A percentile compares a stretch with the other conserved stretches of the same genome.
These are phyloP conservation scores for Ananas comosus DNA, from an alignment of 176 grass and related monocot genomes.

Conservation along the genomic window DNA sequence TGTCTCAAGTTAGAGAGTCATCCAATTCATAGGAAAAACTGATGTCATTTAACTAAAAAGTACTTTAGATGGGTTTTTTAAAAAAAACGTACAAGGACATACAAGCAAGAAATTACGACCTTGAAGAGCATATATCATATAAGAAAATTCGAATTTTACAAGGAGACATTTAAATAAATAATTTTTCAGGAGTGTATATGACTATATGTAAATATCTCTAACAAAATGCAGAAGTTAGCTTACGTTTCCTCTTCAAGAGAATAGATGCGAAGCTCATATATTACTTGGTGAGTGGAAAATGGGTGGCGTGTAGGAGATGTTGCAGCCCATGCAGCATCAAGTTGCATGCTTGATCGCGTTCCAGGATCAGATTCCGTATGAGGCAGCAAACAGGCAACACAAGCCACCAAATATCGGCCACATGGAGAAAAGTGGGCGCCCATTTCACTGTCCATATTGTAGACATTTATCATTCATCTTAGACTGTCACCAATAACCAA, in stretches of 20 bases:
- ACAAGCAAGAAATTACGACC: no score
- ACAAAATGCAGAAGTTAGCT: not conserved
- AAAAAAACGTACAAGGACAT: no score
- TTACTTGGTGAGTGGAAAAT: constrained; percentile 79
- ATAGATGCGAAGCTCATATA: constrained; percentile 98
- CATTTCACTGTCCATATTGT: constrained; percentile 81
- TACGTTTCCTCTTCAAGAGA: constrained; percentile 89
- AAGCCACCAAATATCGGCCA: constrained; percentile 90
- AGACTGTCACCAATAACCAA: no score
- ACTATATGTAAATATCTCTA: no score
- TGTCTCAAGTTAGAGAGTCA: no score
- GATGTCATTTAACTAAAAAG: no score
- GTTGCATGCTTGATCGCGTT: constrained; percentile 49
- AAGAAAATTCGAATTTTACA: no score
- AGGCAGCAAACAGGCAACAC: constrained; percentile 92
- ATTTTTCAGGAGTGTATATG: no score
- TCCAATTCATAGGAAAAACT: no score
- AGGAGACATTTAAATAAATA: no score
- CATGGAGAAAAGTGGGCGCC: constrained; percentile 97
- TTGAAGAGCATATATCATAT: no score
- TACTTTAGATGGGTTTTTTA: no score
- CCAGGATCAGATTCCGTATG: constrained; percentile 70
- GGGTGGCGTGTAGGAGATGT: constrained; percentile 93
- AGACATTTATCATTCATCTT: not conserved
- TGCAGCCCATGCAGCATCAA: constrained; percentile 58